A percentile compares a stretch with the other conserved stretches of the same genome.
phyloP scores from a whole-genome alignment of 148 eudicot species.

The Gaultheria prostrata region DNA sequence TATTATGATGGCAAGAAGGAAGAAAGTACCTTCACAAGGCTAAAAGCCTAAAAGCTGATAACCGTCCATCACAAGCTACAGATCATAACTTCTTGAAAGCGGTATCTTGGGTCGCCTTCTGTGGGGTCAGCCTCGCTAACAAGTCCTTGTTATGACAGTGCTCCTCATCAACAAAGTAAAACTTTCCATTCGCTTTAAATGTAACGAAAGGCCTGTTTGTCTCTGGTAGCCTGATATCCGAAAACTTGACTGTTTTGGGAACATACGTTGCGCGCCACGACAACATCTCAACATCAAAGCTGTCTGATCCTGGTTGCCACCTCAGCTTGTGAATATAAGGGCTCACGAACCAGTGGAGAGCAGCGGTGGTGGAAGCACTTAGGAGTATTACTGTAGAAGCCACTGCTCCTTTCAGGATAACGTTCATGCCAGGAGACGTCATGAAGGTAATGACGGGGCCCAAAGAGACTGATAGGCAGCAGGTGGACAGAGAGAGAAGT shows the following conservation, averaged over 20 bases:
- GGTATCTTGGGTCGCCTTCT: slow-evolving; percentile 46
- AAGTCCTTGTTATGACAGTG: slow-evolving; percentile 89
- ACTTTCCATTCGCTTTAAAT: slow-evolving; percentile 68
- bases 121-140: slow-evolving; percentile 80
- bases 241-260: slow-evolving; percentile 65
- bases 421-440: slow-evolving; percentile 79
- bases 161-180: slow-evolving; percentile 75
- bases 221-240: slow-evolving; percentile 68
- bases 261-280: slow-evolving; percentile 71
- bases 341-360: slow-evolving; percentile 97
- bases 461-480: slow-evolving; percentile 88
- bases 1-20: not conserved
- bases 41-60: slow-evolving; percentile 11
- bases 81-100: slow-evolving; percentile 79
- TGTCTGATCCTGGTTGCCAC: slow-evolving; percentile 94
- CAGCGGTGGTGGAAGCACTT: slow-evolving; percentile 87
- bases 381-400: slow-evolving; percentile 83
- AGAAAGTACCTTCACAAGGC: slow-evolving; percentile 5
- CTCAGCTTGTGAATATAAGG: slow-evolving; percentile 89
- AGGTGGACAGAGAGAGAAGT: slow-evolving; percentile 91
- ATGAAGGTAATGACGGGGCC: slow-evolving; percentile 97
- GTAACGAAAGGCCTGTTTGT: slow-evolving; percentile 88
- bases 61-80: not conserved
- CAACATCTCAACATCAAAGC: slow-evolving; percentile 90
- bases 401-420: slow-evolving; percentile 90